Evolutionary conservation across 2,329 filamentous ascomycete species (phyloP).

Genomic region (Colletotrichum limetticola): DNA sequence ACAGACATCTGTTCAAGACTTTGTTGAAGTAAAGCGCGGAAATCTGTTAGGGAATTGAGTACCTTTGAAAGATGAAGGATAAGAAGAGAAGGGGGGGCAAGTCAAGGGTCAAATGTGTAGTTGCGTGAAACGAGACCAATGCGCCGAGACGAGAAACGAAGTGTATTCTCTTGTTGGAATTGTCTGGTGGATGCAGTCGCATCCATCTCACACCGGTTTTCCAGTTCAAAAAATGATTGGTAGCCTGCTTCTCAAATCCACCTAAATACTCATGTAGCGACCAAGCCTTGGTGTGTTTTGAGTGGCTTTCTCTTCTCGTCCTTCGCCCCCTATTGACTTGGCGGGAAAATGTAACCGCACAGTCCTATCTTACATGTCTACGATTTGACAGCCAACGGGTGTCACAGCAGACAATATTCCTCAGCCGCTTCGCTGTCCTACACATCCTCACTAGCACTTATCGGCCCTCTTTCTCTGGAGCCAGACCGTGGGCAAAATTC

Average conservation of each 20-base stretch:
- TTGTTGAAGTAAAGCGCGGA: too few species aligned
- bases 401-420: background rate
- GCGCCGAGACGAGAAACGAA: background rate
- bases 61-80: background rate
- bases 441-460: background rate
- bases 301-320: background rate
- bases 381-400: background rate
- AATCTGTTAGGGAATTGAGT: too few species aligned
- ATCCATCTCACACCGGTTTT: background rate
- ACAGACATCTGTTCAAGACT: too few species aligned
- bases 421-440: background rate
- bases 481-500: background rate
- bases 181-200: background rate
- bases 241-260: background rate
- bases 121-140: background rate
- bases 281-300: background rate
- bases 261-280: background rate
- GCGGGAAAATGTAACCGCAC: background rate
- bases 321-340: background rate
- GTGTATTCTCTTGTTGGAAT: background rate
- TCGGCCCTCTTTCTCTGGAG: background rate
- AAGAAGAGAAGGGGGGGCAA: background rate
- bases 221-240: background rate
- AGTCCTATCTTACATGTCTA: background rate
- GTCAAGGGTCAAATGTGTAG: background rate